Percentiles rank a stretch among this genome's conserved stretches.
These are phyloP conservation scores for Geotrichum restrictum DNA, from an alignment of 1,139 yeast genomes.

Conservation along the genomic window DNA sequence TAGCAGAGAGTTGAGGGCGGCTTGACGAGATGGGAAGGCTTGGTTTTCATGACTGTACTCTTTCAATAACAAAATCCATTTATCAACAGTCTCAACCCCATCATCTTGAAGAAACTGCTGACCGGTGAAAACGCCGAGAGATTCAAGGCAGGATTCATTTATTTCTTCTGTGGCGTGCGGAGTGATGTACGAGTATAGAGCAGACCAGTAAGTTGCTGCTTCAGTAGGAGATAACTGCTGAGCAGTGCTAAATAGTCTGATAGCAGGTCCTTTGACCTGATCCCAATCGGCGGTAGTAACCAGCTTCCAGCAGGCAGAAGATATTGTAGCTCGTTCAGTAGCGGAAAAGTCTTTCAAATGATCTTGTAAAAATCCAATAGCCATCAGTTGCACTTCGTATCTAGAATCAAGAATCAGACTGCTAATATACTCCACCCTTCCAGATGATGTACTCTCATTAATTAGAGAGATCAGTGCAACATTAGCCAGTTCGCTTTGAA, in stretches of 20 bases:
- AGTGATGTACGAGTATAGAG: slow-evolving; percentile 33
- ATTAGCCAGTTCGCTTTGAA: slow-evolving; percentile 21
- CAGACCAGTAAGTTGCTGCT: slow-evolving; percentile 26
- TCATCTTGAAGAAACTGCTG: slow-evolving; percentile 4
- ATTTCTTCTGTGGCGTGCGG: slow-evolving; percentile 45
- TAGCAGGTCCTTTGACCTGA: slow-evolving; percentile 44
- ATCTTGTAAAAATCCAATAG: slow-evolving; percentile 37
- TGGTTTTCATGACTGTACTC: slow-evolving; percentile 43
- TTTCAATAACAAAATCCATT: slow-evolving; percentile 39
- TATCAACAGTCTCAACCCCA: slow-evolving; percentile 19
- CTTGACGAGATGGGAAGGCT: slow-evolving; percentile 46
- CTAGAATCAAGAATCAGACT: slow-evolving; percentile 14
- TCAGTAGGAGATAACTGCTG: slow-evolving; percentile 15
- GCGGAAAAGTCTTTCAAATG: slow-evolving; percentile 20
- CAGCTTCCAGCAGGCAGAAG: slow-evolving; percentile 37
- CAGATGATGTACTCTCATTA: background rate
- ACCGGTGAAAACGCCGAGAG: slow-evolving; percentile 47
- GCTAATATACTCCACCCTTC: slow-evolving; percentile 11
- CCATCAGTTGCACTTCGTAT: slow-evolving; percentile 50
- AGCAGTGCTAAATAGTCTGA: slow-evolving; percentile 41
- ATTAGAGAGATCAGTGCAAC: slow-evolving; percentile 10
- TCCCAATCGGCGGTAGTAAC: slow-evolving; percentile 40
- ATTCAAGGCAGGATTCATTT: slow-evolving; percentile 47
- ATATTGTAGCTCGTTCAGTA: slow-evolving; percentile 13
- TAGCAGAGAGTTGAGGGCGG: slow-evolving; percentile 48